Evolutionary conservation across 768 basidiomycete genomes (phyloP), one percentile per base, ranked within the genome.

Genomic region (Xerocomellus chrysenteron): DNA sequence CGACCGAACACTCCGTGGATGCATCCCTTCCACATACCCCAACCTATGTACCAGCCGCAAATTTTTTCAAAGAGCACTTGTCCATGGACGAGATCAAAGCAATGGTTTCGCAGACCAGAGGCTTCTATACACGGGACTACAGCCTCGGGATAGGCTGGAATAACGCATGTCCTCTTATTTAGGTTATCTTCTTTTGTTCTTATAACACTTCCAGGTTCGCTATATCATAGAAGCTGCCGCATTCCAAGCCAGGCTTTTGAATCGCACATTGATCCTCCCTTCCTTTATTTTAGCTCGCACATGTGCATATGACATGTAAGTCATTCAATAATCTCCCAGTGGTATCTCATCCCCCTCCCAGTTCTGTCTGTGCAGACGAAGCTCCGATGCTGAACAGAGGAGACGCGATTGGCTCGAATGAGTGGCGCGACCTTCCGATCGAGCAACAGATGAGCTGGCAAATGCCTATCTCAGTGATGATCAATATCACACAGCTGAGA

Each of bases 121-220:
- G 77, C 17, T 79, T 71, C 53, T 78, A 72, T 51, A 63, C 68
- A 8, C 70, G 78, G 32, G 77, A 80, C 36, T 78, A 68, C 62
- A 78, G 75, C 60, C 65, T 77, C 9, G 75, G 76, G 17, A 59
- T 78, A n/a, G 78, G 78, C 3, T 79, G 78, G 76, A 79, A 79
- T 50, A 79, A 79, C 42, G 75, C 68, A 50, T 36, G 73, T 62
- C 11, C 13, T n/a, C 14, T 36, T 24, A 7, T 39, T 40, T 9
- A 40, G 21, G 51, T 16, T 16, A 11, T 40, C 32, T 47, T n/a
- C 16, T 21, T 46, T 41, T 32, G 10, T 28, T 40, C 51, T 63
- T n/a, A 61, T 8, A 1, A 13, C 2, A 14, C 14, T 56, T 33
- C 16, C 37, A 77, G 78, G 67, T 79, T 62, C 71, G 77, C 37